These are phyloP conservation scores for Neoarthrinium moseri DNA, from an alignment of 2,329 filamentous ascomycete species.

Conservation along the genomic window DNA sequence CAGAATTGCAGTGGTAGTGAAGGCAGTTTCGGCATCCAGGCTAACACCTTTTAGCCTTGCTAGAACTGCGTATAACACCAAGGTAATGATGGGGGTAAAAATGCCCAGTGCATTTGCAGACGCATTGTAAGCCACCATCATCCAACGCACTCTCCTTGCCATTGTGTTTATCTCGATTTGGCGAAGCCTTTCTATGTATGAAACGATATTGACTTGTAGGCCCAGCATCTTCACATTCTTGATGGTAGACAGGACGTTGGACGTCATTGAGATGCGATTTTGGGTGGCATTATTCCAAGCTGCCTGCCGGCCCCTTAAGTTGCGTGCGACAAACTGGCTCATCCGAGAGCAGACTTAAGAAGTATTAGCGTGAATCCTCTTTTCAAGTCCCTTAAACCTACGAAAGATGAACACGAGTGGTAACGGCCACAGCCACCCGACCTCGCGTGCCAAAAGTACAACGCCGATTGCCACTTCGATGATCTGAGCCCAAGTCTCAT, in stretches of 20 bases:
- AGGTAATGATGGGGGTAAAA: conserved; percentile 36
- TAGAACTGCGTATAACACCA: conserved; percentile 33
- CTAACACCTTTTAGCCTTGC: conserved; percentile 14
- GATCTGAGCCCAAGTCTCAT: conserved; percentile 40
- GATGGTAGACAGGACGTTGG: conserved; percentile 28
- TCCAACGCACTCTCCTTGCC: conserved; percentile 35
- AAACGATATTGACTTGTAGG: conserved; percentile 16
- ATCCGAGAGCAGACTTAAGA: conserved; percentile 33
- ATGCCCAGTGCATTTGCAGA: conserved; percentile 40
- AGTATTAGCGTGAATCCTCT: background rate
- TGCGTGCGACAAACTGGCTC: conserved; percentile 32
- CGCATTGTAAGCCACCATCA: conserved; percentile 39
- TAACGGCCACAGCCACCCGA: conserved; percentile 41
- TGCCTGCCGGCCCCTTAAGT: conserved; percentile 28
- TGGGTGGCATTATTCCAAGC: conserved; percentile 38
- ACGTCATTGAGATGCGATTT: conserved; percentile 30
- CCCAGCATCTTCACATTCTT: conserved; percentile 37
- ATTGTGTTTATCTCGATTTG: conserved; percentile 29
- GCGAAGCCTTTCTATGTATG: conserved; percentile 23
- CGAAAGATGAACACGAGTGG: conserved; percentile 39
- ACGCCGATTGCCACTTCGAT: conserved; percentile 41
- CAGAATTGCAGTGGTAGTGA: conserved; percentile 37
- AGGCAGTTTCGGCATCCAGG: conserved; percentile 35
- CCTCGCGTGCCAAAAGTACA: conserved; percentile 32
- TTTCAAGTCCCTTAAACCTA: conserved; percentile 28